These are phyloP conservation scores for Fusarium sp. DNA, from an alignment of 2,329 filamentous ascomycete species.

Conservation along the genomic window DNA sequence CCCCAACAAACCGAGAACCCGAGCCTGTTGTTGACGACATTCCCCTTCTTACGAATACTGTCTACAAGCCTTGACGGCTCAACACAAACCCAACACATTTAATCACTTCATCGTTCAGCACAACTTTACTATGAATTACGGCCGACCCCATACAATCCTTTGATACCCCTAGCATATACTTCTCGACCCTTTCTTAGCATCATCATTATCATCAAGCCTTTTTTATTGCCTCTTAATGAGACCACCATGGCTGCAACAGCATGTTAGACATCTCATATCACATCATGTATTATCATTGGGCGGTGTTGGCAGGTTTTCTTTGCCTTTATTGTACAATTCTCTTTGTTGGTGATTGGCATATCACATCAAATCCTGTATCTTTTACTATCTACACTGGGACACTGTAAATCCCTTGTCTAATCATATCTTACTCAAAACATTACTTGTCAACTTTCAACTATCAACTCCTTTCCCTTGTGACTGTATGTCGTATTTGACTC, in stretches of 20 bases:
- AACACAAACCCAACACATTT: neutral
- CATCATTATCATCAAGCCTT: neutral
- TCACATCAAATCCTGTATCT: slow-evolving; percentile 6
- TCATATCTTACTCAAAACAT: slow-evolving; percentile 8
- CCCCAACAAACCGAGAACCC: slow-evolving; percentile 46
- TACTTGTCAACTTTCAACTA: slow-evolving; percentile 8
- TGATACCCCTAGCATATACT: slow-evolving; percentile 40
- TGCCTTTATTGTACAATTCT: neutral
- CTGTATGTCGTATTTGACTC: neutral
- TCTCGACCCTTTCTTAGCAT: slow-evolving; percentile 1
- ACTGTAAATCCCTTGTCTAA: slow-evolving; percentile 1
- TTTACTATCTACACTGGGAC: slow-evolving; percentile 11
- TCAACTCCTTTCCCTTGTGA: neutral
- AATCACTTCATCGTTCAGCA: slow-evolving; percentile 13
- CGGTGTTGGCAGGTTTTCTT: slow-evolving; percentile 9
- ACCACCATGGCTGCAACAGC: slow-evolving; percentile 38
- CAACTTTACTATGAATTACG: slow-evolving; percentile 42
- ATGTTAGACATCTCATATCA: slow-evolving; percentile 29
- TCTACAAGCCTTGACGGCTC: slow-evolving; percentile 57
- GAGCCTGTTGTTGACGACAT: slow-evolving; percentile 44
- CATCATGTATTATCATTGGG: slow-evolving; percentile 27
- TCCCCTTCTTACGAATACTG: slow-evolving; percentile 62
- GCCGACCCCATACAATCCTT: slow-evolving; percentile 43
- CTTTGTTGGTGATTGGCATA: slow-evolving; percentile 4
- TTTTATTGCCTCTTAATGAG: slow-evolving; percentile 22